Evolutionary conservation across 1,284 basidiomycete genomes (phyloP).

Genomic region (Lentinula novae-zelandiae): DNA sequence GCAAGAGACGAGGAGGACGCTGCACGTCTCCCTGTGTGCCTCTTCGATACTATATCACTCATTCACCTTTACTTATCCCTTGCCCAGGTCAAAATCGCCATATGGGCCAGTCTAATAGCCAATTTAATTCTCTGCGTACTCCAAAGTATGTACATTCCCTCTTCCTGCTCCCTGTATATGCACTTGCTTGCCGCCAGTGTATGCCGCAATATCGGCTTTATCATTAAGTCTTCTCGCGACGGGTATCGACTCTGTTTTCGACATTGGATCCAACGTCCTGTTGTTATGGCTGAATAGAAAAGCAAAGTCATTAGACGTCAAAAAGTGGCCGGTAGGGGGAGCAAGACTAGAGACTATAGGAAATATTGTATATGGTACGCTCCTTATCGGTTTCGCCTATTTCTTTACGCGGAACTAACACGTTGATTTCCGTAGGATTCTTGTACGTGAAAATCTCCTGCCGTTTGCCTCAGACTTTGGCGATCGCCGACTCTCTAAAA

Average conservation of each 20-base stretch:
- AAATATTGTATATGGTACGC: slow-evolving; percentile 82
- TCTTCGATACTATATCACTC: not conserved
- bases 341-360: slow-evolving; percentile 89
- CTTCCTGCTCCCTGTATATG: slow-evolving; percentile 1
- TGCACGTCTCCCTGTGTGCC: slow-evolving; percentile 59
- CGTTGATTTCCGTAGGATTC: slow-evolving; percentile 44
- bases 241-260: slow-evolving; percentile 87
- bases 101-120: slow-evolving; percentile 77
- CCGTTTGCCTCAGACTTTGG: slow-evolving; percentile 16
- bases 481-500: not conserved
- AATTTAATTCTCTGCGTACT: slow-evolving; percentile 72
- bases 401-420: not conserved
- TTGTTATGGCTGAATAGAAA: slow-evolving; percentile 82
- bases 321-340: slow-evolving; percentile 92
- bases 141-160: slow-evolving; percentile 47
- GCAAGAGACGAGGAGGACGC: slow-evolving; percentile 63
- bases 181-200: slow-evolving; percentile 38
- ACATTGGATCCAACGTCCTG: slow-evolving; percentile 87
- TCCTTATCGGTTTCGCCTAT: not conserved
- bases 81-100: slow-evolving; percentile 80
- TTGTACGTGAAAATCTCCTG: slow-evolving; percentile 45
- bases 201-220: slow-evolving; percentile 81
- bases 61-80: not conserved
- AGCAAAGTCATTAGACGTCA: slow-evolving; percentile 66
- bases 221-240: slow-evolving; percentile 91